Evolutionary conservation across 495 filamentous ascomycete genomes (phyloP).

Genomic region (Penicillium simplicissimum): DNA sequence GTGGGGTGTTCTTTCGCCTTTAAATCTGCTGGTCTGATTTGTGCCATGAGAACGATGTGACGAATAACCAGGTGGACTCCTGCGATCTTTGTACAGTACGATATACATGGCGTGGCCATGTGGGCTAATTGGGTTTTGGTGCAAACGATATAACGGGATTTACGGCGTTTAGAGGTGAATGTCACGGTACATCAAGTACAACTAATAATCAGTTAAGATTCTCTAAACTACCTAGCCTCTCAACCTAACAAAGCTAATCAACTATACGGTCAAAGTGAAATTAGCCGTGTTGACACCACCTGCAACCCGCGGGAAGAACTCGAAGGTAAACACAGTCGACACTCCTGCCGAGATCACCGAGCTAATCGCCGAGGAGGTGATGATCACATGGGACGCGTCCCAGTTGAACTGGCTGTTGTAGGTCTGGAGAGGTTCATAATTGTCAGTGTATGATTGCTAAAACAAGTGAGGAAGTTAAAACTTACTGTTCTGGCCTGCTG

Average conservation of each 20-base stretch:
- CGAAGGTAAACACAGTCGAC: slow-evolving; percentile 51
- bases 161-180: not conserved
- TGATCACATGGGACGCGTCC: slow-evolving; percentile 43
- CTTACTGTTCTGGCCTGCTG: slow-evolving; percentile 51
- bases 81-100: not conserved
- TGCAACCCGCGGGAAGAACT: slow-evolving; percentile 51
- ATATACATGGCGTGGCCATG: not conserved
- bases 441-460: not conserved
- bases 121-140: not conserved
- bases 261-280: slow-evolving; percentile 48
- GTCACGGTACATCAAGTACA: not conserved
- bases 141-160: not conserved
- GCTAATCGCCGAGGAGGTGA: slow-evolving; percentile 44
- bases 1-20: not conserved
- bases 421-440: slow-evolving; percentile 27
- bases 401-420: slow-evolving; percentile 54
- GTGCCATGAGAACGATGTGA: not conserved
- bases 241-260: not conserved
- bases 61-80: not conserved
- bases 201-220: not conserved
- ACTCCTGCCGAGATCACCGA: slow-evolving; percentile 48
- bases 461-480: slow-evolving; percentile 6
- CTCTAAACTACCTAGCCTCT: not conserved
- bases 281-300: slow-evolving; percentile 41
- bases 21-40: not conserved